Evolutionary conservation across 2,329 filamentous ascomycete genomes (phyloP).

Genomic region (Zymoseptoria brevis): DNA sequence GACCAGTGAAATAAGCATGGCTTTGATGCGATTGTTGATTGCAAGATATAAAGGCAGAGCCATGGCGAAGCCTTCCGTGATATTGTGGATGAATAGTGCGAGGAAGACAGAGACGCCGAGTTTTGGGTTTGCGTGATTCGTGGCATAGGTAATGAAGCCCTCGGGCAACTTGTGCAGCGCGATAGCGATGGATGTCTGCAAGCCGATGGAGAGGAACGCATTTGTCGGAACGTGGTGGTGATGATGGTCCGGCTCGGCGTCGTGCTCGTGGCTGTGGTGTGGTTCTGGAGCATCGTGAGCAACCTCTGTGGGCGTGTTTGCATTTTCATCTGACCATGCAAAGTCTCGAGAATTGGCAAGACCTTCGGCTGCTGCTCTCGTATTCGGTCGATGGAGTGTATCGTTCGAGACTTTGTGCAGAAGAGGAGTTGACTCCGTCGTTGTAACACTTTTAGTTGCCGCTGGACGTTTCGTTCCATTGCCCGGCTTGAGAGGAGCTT

Average conservation of each 20-base stretch:
- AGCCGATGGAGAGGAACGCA: conserved; percentile 85
- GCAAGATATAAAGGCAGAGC: conserved; percentile 89
- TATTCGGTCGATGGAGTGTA: conserved; percentile 9
- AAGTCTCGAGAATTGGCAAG: conserved; percentile 4
- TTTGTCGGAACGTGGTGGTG: conserved; percentile 95
- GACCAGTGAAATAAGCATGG: conserved; percentile 75
- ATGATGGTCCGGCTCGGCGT: conserved; percentile 42
- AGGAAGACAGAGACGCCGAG: conserved; percentile 90
- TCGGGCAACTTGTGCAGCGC: conserved; percentile 93
- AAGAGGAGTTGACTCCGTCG: conserved; percentile 26
- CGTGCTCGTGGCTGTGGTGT: conserved; percentile 67
- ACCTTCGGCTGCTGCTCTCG: conserved; percentile 9
- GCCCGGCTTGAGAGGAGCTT: conserved; percentile 13
- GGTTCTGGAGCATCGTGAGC: conserved; percentile 5
- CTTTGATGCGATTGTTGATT: conserved; percentile 67
- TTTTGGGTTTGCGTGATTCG: conserved; percentile 86
- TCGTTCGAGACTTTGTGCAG: conserved; percentile 18
- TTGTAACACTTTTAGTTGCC: conserved; percentile 17
- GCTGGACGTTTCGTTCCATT: conserved; percentile 14
- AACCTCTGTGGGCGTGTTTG: conserved; percentile 8
- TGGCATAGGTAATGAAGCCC: conserved; percentile 83
- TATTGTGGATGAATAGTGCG: conserved; percentile 95
- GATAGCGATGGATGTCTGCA: conserved; percentile 92
- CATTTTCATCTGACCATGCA: conserved; percentile 14
- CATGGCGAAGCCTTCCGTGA: conserved; percentile 93